Conservation (phyloP, 768 basidiomycete species). For the Serendipita sp. region DNA sequence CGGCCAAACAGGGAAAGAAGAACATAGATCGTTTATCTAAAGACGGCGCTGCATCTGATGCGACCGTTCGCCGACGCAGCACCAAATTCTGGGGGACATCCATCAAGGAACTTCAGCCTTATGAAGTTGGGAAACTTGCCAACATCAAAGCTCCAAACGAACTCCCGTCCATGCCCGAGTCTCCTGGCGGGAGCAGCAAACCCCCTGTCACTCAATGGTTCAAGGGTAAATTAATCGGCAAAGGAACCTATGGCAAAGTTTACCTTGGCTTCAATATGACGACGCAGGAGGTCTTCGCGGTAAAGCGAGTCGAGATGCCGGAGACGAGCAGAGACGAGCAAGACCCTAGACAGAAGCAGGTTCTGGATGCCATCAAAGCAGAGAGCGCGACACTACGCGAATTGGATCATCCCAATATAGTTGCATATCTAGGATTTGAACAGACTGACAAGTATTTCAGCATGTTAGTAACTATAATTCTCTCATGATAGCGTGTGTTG, state of each 20-base stretch:
- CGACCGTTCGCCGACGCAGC: conserved; percentile 55
- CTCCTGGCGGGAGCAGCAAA: background rate
- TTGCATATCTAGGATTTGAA: conserved; percentile 30
- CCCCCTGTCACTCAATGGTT: conserved; percentile 22
- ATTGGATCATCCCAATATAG: conserved; percentile 33
- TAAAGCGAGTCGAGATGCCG: conserved; percentile 36
- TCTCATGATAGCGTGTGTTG: background rate
- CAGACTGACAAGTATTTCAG: conserved; percentile 22
- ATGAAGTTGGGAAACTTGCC: background rate
- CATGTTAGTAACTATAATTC: conserved; percentile 19
- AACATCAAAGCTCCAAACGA: background rate
- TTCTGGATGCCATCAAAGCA: conserved; percentile 28
- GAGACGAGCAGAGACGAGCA: conserved; percentile 26
- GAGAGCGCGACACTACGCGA: conserved; percentile 34
- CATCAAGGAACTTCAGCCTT: conserved; percentile 48
- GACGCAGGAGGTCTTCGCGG: conserved; percentile 33
- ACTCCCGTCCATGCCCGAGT: background rate
- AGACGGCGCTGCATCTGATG: conserved; percentile 6
- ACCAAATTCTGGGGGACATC: conserved; percentile 93
- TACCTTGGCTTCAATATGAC: conserved; percentile 32
- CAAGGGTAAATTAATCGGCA: conserved; percentile 34
- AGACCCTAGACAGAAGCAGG: conserved; percentile 24
- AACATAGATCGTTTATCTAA: conserved; percentile 55
- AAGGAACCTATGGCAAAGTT: conserved; percentile 30
- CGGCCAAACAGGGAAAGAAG: conserved; percentile 77